Percentiles rank a stretch among this genome's conserved stretches.
phyloP scores from a whole-genome alignment of 2,329 filamentous ascomycete genomes.

The Cercospora zeina region DNA sequence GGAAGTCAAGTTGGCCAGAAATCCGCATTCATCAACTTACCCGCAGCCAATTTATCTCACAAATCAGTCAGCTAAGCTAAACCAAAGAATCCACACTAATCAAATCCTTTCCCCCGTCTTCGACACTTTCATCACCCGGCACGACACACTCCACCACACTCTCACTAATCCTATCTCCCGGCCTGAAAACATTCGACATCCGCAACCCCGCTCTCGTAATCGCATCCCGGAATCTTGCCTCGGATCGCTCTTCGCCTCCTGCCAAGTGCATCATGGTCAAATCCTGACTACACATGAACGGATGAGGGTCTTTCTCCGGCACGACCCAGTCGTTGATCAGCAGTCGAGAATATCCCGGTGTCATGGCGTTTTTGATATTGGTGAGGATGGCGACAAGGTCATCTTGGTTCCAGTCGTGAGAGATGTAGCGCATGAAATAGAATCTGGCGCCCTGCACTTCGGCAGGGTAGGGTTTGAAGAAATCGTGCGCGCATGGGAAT shows the following conservation, averaged over 20 bases:
- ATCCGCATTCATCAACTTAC: not conserved
- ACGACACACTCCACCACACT: constrained; percentile 15
- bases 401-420: constrained; percentile 40
- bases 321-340: constrained; percentile 40
- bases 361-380: constrained; percentile 33
- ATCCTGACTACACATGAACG: constrained; percentile 14
- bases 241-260: constrained; percentile 11
- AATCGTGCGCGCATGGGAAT: constrained; percentile 36
- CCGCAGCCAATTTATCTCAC: not conserved
- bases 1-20: not conserved
- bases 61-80: not conserved
- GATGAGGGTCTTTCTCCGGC: constrained; percentile 28
- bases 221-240: constrained; percentile 13
- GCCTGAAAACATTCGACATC: constrained; percentile 10
- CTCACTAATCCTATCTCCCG: constrained; percentile 12
- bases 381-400: constrained; percentile 34
- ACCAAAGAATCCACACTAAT: not conserved
- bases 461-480: constrained; percentile 39
- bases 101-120: not conserved
- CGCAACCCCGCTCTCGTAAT: constrained; percentile 9
- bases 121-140: not conserved
- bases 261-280: constrained; percentile 15
- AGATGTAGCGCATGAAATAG: constrained; percentile 36
- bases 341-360: constrained; percentile 38
- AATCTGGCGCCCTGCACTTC: constrained; percentile 29